Conservation (phyloP, 1,139 yeast species). For the Kodamaea sp. region DNA sequence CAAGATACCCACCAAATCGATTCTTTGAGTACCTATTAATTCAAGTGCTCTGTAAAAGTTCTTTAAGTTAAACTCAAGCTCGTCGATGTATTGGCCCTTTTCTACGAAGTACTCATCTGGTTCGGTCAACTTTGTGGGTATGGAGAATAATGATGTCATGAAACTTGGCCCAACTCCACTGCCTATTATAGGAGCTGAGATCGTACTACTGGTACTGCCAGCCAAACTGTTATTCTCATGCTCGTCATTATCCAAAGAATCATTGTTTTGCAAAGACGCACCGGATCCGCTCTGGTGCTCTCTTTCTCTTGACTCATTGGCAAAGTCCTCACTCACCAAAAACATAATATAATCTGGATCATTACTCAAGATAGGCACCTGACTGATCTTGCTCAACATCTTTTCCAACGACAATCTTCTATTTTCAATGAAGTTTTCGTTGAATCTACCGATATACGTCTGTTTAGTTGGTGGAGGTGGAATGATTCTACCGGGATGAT, state of each 20-base stretch:
- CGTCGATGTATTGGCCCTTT: conserved; percentile 68
- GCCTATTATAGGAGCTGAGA: conserved; percentile 10
- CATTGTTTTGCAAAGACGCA: conserved; percentile 48
- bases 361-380: conserved; percentile 54
- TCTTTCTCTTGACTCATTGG: conserved; percentile 62
- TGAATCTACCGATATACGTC: conserved; percentile 79
- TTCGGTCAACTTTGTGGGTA: conserved; percentile 65
- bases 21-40: conserved; percentile 70
- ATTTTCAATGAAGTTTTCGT: conserved; percentile 83
- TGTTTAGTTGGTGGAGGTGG: conserved; percentile 99
- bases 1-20: conserved; percentile 57
- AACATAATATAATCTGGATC: conserved; percentile 82
- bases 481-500: conserved; percentile 85
- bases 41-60: conserved; percentile 74
- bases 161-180: conserved; percentile 48
- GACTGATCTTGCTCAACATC: conserved; percentile 74
- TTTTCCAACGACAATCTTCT: conserved; percentile 84
- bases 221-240: conserved; percentile 15
- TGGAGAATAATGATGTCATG: conserved; percentile 62
- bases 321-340: conserved; percentile 71
- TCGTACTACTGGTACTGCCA: conserved; percentile 5
- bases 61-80: conserved; percentile 71
- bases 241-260: conserved; percentile 35
- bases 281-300: conserved; percentile 58
- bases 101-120: conserved; percentile 77